Evolutionary conservation across 345 rosid genomes (phyloP).

Genomic region (Syzygium oleosum): DNA sequence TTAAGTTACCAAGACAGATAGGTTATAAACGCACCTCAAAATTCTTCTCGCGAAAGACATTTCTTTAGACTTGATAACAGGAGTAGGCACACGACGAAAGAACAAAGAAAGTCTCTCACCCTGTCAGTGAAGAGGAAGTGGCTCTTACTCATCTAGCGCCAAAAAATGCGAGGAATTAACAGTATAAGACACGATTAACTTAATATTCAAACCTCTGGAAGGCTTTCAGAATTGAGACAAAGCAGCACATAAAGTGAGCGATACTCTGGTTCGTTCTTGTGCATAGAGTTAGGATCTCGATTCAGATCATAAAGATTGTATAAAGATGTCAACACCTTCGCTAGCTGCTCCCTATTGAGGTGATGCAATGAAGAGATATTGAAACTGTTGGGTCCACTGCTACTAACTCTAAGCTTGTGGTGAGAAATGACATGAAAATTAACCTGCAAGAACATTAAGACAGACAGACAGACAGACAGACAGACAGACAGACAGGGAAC

Average conservation of each 20-base stretch:
- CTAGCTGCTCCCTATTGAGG: constrained; percentile 91
- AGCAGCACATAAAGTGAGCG: constrained; percentile 79
- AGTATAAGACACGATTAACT: not conserved
- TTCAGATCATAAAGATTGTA: constrained; percentile 68
- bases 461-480: not conserved
- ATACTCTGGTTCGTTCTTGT: constrained; percentile 62
- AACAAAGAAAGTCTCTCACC: constrained; percentile 86
- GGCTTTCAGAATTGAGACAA: constrained; percentile 55
- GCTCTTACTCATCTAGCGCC: constrained; percentile 1
- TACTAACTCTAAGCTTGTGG: constrained; percentile 44
- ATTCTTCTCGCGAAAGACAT: constrained; percentile 66
- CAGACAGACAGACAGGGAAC: not conserved
- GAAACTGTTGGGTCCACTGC: constrained; percentile 25
- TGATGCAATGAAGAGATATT: constrained; percentile 49
- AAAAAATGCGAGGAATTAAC: not conserved
- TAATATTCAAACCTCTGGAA: constrained; percentile 38
- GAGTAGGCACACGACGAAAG: constrained; percentile 56
- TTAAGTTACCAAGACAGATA: not conserved
- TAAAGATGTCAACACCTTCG: constrained; percentile 59
- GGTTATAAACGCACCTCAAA: constrained; percentile 31
- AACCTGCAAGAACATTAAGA: constrained; percentile 34
- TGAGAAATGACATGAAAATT: constrained; percentile 73
- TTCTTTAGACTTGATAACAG: constrained; percentile 53
- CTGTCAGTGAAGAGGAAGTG: constrained; percentile 28
- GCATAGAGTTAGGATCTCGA: constrained; percentile 21